These are phyloP conservation scores for Trametes hirsuta DNA, from an alignment of 1,284 basidiomycete genomes.

Conservation along the genomic window DNA sequence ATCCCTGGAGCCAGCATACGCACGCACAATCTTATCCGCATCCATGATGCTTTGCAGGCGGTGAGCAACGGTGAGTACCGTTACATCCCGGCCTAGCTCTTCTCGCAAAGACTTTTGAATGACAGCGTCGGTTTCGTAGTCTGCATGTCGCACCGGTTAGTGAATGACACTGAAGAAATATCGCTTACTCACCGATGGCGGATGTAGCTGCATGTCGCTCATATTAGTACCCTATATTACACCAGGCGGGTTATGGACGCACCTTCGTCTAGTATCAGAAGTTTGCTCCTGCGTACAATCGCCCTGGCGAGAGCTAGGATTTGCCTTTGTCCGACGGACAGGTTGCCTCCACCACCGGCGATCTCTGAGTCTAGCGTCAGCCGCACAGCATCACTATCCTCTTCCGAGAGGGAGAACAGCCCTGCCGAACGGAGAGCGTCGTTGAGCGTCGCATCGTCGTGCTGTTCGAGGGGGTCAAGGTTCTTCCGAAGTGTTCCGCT, in stretches of 20 bases:
- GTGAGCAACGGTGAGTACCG: constrained; percentile 66
- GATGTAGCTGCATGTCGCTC: constrained; percentile 47
- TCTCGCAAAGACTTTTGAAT: constrained; percentile 51
- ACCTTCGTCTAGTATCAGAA: constrained; percentile 42
- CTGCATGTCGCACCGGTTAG: constrained; percentile 9
- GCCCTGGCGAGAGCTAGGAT: constrained; percentile 40
- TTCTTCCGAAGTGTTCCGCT: constrained; percentile 40
- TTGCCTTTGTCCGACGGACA: constrained; percentile 40
- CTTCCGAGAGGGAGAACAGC: constrained; percentile 34
- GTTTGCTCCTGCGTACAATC: constrained; percentile 37
- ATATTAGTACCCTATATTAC: neutral
- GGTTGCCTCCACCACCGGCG: constrained; percentile 43
- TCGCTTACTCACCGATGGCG: constrained; percentile 46
- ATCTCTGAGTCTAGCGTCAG: constrained; percentile 41
- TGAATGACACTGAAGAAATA: too few species aligned
- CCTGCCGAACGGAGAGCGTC: constrained; percentile 37
- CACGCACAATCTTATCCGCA: constrained; percentile 42
- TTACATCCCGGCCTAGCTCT: constrained; percentile 54
- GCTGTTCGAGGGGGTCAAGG: constrained; percentile 52
- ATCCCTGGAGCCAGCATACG: constrained; percentile 11
- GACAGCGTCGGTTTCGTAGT: constrained; percentile 27
- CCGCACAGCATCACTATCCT: constrained; percentile 28
- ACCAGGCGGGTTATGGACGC: neutral
- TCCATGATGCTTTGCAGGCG: constrained; percentile 74
- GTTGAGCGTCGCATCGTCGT: constrained; percentile 49